Percentiles rank a stretch among this genome's conserved stretches.
Evolutionary conservation across 73 alveolate genomes (phyloP).

Genomic region (Tetrahymena borealis): DNA sequence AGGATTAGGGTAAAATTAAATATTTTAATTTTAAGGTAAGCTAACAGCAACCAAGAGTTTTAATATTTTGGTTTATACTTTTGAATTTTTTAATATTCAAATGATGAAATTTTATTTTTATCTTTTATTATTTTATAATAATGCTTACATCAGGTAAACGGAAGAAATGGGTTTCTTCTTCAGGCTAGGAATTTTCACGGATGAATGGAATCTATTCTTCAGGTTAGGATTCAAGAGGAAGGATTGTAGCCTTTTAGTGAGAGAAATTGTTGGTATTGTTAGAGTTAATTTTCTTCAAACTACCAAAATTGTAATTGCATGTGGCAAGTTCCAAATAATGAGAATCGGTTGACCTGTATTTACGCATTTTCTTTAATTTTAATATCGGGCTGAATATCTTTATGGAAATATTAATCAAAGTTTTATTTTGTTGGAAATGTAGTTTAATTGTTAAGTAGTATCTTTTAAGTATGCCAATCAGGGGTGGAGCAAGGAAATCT

Average conservation of each 20-base stretch:
- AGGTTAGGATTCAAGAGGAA: neutral
- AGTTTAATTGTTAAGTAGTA: no score
- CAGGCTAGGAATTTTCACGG: neutral
- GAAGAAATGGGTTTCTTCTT: neutral
- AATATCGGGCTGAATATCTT: no score
- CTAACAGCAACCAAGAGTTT: no score
- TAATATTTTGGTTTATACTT: no score
- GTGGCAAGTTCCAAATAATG: neutral
- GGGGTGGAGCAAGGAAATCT: no score
- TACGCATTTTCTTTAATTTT: neutral
- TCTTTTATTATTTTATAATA: no score
- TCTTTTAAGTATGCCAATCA: no score
- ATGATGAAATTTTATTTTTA: no score
- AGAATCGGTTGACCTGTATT: neutral
- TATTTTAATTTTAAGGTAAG: neutral
- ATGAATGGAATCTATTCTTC: neutral
- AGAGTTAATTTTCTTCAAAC: neutral
- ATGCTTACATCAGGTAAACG: neutral
- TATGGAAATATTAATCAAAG: no score
- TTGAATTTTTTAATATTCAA: no score
- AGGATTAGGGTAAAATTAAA: neutral
- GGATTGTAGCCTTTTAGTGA: neutral
- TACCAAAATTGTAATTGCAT: neutral
- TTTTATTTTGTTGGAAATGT: neutral
- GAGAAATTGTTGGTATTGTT: neutral